Percentiles rank a stretch among this genome's conserved stretches.
phyloP scores from a whole-genome alignment of 2,329 filamentous ascomycete genomes.

The Fusarium napiforme region DNA sequence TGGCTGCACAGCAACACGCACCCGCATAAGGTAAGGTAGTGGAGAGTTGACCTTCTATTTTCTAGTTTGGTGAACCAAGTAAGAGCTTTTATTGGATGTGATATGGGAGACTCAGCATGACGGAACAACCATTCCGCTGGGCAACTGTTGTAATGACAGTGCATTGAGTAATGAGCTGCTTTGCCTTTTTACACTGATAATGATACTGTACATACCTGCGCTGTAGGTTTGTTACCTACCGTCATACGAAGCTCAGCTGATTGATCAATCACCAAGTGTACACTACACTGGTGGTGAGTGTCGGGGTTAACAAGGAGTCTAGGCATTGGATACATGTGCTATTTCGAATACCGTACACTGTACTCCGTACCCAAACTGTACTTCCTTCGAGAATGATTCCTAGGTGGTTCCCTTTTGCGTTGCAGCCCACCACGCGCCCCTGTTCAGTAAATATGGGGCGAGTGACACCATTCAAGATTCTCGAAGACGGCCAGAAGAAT shows the following conservation, averaged over 20 bases:
- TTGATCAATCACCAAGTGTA: background rate
- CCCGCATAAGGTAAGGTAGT: background rate
- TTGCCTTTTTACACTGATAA: background rate
- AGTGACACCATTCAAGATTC: conserved; percentile 42
- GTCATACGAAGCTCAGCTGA: background rate
- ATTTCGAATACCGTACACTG: background rate
- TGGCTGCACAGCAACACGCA: background rate
- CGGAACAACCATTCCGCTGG: background rate
- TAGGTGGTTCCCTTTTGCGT: conserved; percentile 33
- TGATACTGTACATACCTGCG: background rate
- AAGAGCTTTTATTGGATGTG: conserved; percentile 16
- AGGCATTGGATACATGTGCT: conserved; percentile 3
- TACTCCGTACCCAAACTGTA: conserved; percentile 30
- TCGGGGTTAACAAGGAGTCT: background rate
- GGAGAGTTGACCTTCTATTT: background rate
- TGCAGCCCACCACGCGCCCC: conserved; percentile 26
- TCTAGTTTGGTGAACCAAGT: background rate
- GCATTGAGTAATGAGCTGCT: background rate
- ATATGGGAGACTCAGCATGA: background rate
- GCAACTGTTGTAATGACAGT: background rate
- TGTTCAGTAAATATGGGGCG: conserved; percentile 32
- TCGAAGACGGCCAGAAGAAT: conserved; percentile 46
- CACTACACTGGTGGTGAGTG: background rate
- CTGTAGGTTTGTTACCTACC: background rate
- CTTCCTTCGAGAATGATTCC: conserved; percentile 45